Conservation (phyloP, 495 filamentous ascomycete species). For the Friedmanniomyces endolithicus region DNA sequence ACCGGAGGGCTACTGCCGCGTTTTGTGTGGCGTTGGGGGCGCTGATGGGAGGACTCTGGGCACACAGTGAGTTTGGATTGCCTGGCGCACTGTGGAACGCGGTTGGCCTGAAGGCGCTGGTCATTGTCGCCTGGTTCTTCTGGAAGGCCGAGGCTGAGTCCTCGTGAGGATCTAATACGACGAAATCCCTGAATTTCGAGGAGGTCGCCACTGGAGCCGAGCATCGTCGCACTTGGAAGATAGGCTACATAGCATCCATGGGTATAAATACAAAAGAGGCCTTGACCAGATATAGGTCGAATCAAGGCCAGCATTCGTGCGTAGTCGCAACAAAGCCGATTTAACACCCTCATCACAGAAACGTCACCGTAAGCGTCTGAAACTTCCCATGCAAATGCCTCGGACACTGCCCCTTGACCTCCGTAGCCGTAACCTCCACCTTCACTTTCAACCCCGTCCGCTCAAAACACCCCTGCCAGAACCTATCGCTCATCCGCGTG, state of each 20-base stretch:
- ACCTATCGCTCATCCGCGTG: background rate
- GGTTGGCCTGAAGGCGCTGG: constrained; percentile 6
- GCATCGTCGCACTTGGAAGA: too few relatives aligned
- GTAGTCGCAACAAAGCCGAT: background rate
- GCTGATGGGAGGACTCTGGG: constrained; percentile 45
- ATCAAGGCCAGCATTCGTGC: too few relatives aligned
- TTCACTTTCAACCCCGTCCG: background rate
- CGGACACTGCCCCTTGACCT: background rate
- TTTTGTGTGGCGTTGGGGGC: constrained; percentile 47
- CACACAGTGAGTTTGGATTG: constrained; percentile 43
- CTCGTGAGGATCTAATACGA: background rate
- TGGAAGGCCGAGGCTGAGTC: constrained; percentile 14
- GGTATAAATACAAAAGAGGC: too few relatives aligned
- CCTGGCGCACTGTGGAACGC: constrained; percentile 48
- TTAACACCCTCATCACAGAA: background rate
- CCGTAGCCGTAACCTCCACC: background rate
- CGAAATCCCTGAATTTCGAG: too few relatives aligned
- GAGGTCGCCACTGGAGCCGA: too few relatives aligned
- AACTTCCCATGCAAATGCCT: background rate
- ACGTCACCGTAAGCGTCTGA: background rate
- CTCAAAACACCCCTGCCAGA: background rate
- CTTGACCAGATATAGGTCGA: too few relatives aligned
- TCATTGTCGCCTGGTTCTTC: constrained; percentile 10
- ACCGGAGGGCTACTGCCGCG: constrained; percentile 45
- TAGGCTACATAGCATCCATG: too few relatives aligned